Conservation (phyloP, 768 basidiomycete species). For the Coprinopsis cinerea region DNA sequence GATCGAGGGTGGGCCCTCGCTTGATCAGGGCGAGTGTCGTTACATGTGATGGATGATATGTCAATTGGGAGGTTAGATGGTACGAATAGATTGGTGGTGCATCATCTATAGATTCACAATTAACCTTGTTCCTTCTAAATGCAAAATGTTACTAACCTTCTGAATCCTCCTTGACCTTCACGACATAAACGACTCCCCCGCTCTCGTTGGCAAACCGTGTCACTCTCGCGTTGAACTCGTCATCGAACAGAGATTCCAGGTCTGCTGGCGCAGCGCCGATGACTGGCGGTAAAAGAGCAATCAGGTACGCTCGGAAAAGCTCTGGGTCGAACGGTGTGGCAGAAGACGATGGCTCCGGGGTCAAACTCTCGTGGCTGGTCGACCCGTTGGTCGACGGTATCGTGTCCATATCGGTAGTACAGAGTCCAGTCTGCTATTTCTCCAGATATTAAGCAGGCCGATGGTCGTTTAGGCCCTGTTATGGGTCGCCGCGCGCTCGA, state of each 20-base stretch:
- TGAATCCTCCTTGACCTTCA: slow-evolving; percentile 68
- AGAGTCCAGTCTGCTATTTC: too few species aligned
- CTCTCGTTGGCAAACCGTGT: slow-evolving; percentile 70
- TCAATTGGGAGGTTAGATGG: slow-evolving; percentile 63
- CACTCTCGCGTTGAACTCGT: slow-evolving; percentile 71
- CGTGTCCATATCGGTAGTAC: slow-evolving; percentile 19
- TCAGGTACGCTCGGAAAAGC: slow-evolving; percentile 66
- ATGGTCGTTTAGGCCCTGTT: too few species aligned
- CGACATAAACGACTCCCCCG: slow-evolving; percentile 75
- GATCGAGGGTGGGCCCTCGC: slow-evolving; percentile 77
- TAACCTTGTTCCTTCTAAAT: slow-evolving; percentile 1
- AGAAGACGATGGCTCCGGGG: slow-evolving; percentile 20
- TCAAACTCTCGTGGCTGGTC: slow-evolving; percentile 23
- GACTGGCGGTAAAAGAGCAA: slow-evolving; percentile 70
- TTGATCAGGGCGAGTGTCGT: slow-evolving; percentile 95
- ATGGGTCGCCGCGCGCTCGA: too few species aligned
- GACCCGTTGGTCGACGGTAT: slow-evolving; percentile 19
- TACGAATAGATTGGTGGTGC: slow-evolving; percentile 57
- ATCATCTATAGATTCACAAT: slow-evolving; percentile 48
- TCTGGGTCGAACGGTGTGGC: slow-evolving; percentile 53
- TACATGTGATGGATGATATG: slow-evolving; percentile 73
- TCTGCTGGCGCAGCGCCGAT: slow-evolving; percentile 68
- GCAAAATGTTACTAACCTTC: slow-evolving; percentile 47
- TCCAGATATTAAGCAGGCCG: too few species aligned
- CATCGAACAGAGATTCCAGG: slow-evolving; percentile 62